Conservation (phyloP, 352 stramenopile species). For the Aphanomyces cochlioides region DNA sequence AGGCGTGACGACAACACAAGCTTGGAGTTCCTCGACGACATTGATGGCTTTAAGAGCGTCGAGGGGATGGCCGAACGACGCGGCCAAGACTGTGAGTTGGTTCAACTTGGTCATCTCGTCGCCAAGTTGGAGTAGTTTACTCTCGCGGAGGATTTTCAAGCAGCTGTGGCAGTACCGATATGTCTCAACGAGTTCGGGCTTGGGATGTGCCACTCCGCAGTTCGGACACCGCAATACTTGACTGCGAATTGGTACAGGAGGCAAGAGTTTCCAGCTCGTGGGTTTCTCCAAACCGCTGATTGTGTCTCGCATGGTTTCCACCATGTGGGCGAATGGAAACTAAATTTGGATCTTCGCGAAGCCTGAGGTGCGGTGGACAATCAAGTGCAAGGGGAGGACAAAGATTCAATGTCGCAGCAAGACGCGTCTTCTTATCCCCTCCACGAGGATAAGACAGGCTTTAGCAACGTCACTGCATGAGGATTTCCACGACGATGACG, state of each 20-base stretch:
- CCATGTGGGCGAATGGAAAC: no score
- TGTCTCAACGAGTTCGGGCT: conserved; percentile 14
- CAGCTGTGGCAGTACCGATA: conserved; percentile 26
- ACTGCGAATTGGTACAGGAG: not conserved
- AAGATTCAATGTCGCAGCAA: no score
- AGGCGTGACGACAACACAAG: not conserved
- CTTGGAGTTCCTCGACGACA: not conserved
- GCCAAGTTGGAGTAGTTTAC: not conserved
- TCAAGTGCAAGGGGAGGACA: no score
- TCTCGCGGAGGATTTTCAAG: conserved; percentile 16
- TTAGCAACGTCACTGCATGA: no score
- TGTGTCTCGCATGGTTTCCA: no score
- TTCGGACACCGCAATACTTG: conserved; percentile 8
- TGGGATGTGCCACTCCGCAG: conserved; percentile 17
- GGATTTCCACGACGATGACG: no score
- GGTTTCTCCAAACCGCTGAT: no score
- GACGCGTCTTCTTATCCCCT: no score
- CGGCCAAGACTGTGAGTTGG: conserved; percentile 13
- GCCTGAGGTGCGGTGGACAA: no score
- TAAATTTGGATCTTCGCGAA: no score
- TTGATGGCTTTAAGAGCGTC: conserved; percentile 3
- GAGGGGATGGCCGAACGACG: conserved; percentile 17
- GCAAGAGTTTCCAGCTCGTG: conserved; percentile 16
- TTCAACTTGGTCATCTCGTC: not conserved
- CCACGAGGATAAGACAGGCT: no score